Percentiles rank a stretch among this genome's conserved stretches.
Evolutionary conservation across 805 yeast genomes (phyloP).

Genomic region (Kregervanrija delftensis): DNA sequence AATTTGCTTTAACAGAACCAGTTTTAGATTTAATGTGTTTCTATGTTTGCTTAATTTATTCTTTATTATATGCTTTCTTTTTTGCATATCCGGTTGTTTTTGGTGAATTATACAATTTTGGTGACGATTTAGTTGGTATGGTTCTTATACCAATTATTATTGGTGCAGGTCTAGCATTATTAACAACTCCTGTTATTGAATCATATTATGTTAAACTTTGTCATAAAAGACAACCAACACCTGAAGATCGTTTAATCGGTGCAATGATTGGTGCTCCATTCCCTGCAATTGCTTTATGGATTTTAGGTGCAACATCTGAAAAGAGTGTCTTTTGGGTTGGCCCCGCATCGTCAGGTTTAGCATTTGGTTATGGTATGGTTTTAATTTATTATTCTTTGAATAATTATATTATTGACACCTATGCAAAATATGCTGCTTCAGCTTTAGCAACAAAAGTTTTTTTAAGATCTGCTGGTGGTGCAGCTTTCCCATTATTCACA

Average conservation of each 20-base stretch:
- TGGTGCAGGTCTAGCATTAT: constrained; percentile 71
- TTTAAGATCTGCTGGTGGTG: constrained; percentile 78
- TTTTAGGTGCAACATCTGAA: constrained; percentile 72
- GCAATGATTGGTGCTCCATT: constrained; percentile 81
- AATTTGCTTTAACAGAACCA: constrained; percentile 73
- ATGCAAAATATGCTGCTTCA: constrained; percentile 72
- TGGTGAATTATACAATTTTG: constrained; percentile 64
- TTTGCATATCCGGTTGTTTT: constrained; percentile 93
- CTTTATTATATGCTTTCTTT: constrained; percentile 88
- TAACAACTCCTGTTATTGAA: constrained; percentile 73
- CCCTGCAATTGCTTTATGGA: constrained; percentile 74
- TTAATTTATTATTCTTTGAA: constrained; percentile 52
- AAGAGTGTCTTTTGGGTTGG: constrained; percentile 63
- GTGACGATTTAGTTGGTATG: constrained; percentile 74
- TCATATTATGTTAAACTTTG: constrained; percentile 46
- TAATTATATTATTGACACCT: constrained; percentile 86
- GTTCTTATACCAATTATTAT: constrained; percentile 88
- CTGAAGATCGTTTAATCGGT: constrained; percentile 75
- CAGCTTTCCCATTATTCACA: constrained; percentile 78
- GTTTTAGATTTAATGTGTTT: constrained; percentile 77
- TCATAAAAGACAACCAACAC: constrained; percentile 53
- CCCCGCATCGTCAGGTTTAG: constrained; percentile 52
- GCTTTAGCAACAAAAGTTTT: constrained; percentile 81
- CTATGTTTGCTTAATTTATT: constrained; percentile 83
- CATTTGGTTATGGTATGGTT: constrained; percentile 58